Percentiles rank a stretch among this genome's conserved stretches.
These are phyloP conservation scores for Tilletia walkeri DNA, from an alignment of 1,284 basidiomycete species.

Conservation along the genomic window DNA sequence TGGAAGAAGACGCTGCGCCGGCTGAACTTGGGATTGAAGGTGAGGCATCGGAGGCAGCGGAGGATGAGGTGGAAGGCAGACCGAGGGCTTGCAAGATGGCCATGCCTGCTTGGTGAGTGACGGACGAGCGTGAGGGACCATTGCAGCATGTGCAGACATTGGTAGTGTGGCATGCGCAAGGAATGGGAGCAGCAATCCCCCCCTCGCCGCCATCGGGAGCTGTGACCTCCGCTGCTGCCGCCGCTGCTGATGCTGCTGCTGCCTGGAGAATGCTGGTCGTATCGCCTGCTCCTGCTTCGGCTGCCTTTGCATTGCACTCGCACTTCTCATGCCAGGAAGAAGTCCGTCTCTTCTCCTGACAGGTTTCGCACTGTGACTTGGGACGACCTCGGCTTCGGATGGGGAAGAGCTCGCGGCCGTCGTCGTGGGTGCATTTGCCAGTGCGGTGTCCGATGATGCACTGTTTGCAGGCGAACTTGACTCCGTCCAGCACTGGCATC, in stretches of 20 bases:
- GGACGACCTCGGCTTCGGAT: constrained; percentile 46
- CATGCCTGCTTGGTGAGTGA: too few species aligned
- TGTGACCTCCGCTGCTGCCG: background rate
- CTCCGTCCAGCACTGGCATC: constrained; percentile 16
- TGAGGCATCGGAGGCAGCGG: too few species aligned
- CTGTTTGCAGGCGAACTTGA: constrained; percentile 46
- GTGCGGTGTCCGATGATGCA: constrained; percentile 51
- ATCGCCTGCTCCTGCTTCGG: too few species aligned
- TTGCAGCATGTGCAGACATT: too few species aligned
- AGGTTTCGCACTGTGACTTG: constrained; percentile 42
- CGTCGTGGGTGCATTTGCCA: constrained; percentile 45
- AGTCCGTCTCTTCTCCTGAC: constrained; percentile 38
- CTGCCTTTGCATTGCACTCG: constrained; percentile 18
- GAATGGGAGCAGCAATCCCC: too few species aligned
- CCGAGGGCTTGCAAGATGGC: too few species aligned
- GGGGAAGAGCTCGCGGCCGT: constrained; percentile 43
- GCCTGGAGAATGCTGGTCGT: too few species aligned
- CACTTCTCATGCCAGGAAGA: constrained; percentile 43
- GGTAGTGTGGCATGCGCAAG: too few species aligned
- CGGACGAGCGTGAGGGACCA: too few species aligned
- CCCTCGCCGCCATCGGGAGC: background rate
- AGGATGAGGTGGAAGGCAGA: too few species aligned
- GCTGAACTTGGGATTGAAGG: too few species aligned
- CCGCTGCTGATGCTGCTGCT: background rate
- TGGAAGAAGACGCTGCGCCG: too few species aligned